Conservation (phyloP, 1,284 basidiomycete genomes). For the Phellopilus nigrolimitatus region DNA sequence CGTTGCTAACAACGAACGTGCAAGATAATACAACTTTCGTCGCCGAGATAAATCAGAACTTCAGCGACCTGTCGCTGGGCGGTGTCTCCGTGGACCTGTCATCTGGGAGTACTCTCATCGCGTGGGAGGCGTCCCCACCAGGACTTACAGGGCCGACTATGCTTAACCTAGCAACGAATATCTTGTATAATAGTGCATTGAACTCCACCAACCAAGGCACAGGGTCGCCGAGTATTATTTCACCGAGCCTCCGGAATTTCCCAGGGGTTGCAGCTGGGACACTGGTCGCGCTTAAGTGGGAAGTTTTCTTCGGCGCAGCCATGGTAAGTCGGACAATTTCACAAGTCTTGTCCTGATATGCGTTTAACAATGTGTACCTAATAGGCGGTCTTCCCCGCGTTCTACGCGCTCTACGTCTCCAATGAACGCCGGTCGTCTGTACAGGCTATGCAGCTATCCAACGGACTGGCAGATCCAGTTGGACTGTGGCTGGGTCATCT, state of each 20-base stretch:
- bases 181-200: slow-evolving; percentile 56
- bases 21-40: slow-evolving; percentile 53
- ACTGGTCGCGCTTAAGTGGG: slow-evolving; percentile 60
- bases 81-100: slow-evolving; percentile 54
- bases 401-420: slow-evolving; percentile 72
- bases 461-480: slow-evolving; percentile 66
- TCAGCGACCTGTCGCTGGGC: slow-evolving; percentile 48
- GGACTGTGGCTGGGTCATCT: slow-evolving; percentile 80
- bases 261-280: slow-evolving; percentile 49
- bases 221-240: slow-evolving; percentile 43
- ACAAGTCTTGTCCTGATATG: slow-evolving; percentile 6
- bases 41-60: slow-evolving; percentile 42
- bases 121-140: slow-evolving; percentile 59
- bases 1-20: slow-evolving; percentile 36
- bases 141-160: slow-evolving; percentile 51
- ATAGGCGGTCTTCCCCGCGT: slow-evolving; percentile 75
- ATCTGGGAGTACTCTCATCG: slow-evolving; percentile 45
- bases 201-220: slow-evolving; percentile 39
- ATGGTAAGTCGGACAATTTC: slow-evolving; percentile 42
- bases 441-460: slow-evolving; percentile 76
- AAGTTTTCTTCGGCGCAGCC: slow-evolving; percentile 60
- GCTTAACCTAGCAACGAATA: slow-evolving; percentile 65
- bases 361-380: too few relatives aligned
- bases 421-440: slow-evolving; percentile 63
- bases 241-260: slow-evolving; percentile 50